These are phyloP conservation scores for Apophysomyces sp. DNA, from an alignment of 371 early-diverging fungal species.

Conservation along the genomic window DNA sequence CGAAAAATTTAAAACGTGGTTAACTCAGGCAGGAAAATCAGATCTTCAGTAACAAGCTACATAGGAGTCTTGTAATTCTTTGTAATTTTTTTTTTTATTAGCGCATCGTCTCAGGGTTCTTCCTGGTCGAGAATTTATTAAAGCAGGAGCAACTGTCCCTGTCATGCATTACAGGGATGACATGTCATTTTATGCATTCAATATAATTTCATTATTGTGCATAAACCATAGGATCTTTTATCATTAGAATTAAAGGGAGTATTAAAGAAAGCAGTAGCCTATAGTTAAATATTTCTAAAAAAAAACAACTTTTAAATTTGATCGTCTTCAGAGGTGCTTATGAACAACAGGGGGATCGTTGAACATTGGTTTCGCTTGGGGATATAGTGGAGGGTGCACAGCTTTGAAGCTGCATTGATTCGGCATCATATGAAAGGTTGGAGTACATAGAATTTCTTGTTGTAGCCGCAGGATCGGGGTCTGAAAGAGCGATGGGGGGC, in stretches of 20 bases:
- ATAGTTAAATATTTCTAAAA: background rate
- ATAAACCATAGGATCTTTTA: background rate
- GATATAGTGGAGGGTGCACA: background rate
- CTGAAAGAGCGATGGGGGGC: conserved; percentile 8
- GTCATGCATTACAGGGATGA: background rate
- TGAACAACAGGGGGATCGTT: background rate
- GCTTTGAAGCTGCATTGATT: background rate
- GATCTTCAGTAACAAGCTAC: conserved; percentile 5
- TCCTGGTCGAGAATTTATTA: background rate
- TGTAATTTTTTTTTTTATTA: no score
- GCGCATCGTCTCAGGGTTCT: background rate
- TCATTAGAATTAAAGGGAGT: background rate
- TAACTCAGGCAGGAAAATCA: conserved; percentile 24
- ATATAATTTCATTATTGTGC: background rate
- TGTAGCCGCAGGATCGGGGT: background rate
- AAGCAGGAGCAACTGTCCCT: background rate
- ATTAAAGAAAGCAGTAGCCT: background rate
- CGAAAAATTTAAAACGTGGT: conserved; percentile 36
- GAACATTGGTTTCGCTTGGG: background rate
- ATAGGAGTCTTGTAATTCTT: background rate
- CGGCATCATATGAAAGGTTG: background rate
- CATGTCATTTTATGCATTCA: background rate
- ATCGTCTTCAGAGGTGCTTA: background rate
- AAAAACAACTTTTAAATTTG: background rate
- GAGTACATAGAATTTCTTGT: background rate